Conservation (phyloP, 768 basidiomycete genomes). For the Leccinum subtestaceum region DNA sequence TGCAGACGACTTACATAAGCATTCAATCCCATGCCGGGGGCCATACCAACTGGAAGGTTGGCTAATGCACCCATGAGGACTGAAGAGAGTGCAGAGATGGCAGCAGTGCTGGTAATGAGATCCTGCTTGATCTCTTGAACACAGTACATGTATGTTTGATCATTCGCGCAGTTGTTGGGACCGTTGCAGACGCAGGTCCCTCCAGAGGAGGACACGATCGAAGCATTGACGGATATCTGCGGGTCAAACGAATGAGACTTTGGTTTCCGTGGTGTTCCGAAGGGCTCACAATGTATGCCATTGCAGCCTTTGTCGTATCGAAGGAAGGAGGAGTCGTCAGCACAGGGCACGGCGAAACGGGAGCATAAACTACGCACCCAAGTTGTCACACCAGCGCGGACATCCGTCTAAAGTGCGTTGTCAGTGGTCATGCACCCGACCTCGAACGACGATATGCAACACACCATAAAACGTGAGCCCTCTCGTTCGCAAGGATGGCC, state of each 20-base stretch:
- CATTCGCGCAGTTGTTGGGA: conserved; percentile 48
- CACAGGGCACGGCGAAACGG: conserved; percentile 1
- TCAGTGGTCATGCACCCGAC: conserved; percentile 6
- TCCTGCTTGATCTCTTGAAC: conserved; percentile 64
- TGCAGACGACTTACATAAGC: conserved; percentile 57
- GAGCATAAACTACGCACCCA: conserved; percentile 52
- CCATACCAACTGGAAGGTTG: conserved; percentile 87
- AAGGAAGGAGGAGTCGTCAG: conserved; percentile 1
- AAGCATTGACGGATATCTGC: conserved; percentile 83
- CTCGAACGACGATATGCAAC: conserved; percentile 12
- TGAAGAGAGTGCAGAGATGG: conserved; percentile 69
- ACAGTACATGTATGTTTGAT: conserved; percentile 55
- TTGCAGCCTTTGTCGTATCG: conserved; percentile 51
- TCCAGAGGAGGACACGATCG: conserved; percentile 72
- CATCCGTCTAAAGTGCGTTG: conserved; percentile 52
- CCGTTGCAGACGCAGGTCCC: conserved; percentile 78
- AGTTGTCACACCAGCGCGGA: conserved; percentile 77
- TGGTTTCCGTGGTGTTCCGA: neutral
- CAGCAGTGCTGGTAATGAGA: conserved; percentile 80
- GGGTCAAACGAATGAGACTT: neutral
- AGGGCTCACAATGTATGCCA: conserved; percentile 74
- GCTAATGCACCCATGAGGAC: conserved; percentile 82
- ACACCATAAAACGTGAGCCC: conserved; percentile 61
- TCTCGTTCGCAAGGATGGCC: conserved; percentile 59
- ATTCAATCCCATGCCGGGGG: conserved; percentile 81